These are phyloP conservation scores for Metarhizium album DNA, from an alignment of 2,329 filamentous ascomycete genomes.

Conservation along the genomic window DNA sequence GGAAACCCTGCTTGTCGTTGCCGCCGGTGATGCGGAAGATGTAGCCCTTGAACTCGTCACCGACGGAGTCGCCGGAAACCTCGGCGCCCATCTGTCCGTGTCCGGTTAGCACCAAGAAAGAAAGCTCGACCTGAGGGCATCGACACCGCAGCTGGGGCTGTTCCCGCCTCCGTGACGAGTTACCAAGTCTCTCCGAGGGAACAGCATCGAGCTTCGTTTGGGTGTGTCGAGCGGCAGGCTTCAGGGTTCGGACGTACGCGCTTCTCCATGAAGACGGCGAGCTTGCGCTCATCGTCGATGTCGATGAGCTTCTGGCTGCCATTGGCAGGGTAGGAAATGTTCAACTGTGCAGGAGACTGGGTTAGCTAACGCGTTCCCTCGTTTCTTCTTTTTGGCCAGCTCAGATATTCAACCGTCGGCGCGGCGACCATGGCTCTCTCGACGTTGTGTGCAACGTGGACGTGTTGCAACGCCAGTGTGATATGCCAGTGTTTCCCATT, in stretches of 20 bases:
- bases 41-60: slow-evolving; percentile 99
- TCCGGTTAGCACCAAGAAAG: slow-evolving; percentile 25
- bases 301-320: slow-evolving; percentile 99
- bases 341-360: slow-evolving; percentile 35
- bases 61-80: slow-evolving; percentile 86
- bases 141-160: too few relatives aligned
- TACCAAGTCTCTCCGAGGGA: too few relatives aligned
- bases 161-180: too few relatives aligned
- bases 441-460: not conserved
- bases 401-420: not conserved
- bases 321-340: slow-evolving; percentile 87
- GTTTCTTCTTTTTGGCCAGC: not conserved
- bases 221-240: not conserved
- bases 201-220: too few relatives aligned
- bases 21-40: slow-evolving; percentile 98
- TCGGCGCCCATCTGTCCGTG: slow-evolving; percentile 67
- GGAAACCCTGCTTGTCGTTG: slow-evolving; percentile 99
- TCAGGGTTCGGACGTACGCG: slow-evolving; percentile 50
- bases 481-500: not conserved
- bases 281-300: slow-evolving; percentile 98
- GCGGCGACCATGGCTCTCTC: not conserved
- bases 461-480: not conserved
- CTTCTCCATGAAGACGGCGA: slow-evolving; percentile 98
- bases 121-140: too few relatives aligned
- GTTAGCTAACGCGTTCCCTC: slow-evolving; percentile 19